Base-by-base conservation (phyloP, 2,329 filamentous ascomycete species). In the Colletotrichum scovillei region DNA sequence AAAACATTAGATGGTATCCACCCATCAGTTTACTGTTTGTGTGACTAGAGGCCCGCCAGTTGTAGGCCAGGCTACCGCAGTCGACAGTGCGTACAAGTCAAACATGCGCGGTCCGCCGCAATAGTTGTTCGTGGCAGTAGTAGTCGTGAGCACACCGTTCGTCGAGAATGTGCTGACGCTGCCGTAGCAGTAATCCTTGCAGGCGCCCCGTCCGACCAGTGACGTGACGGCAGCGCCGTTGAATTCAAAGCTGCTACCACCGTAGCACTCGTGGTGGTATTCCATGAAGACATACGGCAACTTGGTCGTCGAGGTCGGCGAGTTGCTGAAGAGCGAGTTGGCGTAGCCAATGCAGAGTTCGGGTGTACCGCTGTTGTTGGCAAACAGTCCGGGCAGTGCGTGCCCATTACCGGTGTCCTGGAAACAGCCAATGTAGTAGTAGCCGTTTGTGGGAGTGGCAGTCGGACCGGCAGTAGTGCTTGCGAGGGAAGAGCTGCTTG, bases 261-360 rank as follows among this genome's bases (percentile, higher is more conserved):
- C 79, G 69, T 82, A 81, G 75, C 80, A 82, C 75, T 82, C 80
- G 66, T 78, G 75, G 55, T 81, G 80, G 72, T 82, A 82, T 69
- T 82, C 80, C 24, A 82, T 52, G 46, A 77, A 80, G 5, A 79
- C 70, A 56, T 80, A 81, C 12, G 76, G 74, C 22, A 77, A 68
- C 58, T 73, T 78, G 0, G 78, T 78, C 0, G 77, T 80, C 19
- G 75, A 63, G 1, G 78, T 78, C 0, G 78, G 79, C 8, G 73
- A 73, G 14, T 78, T 79, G 30, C 76, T 76, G 3, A 77, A 77
- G 28, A 77, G 68, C 7, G 77, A 78, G 26, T 80, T 75, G 8
- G 80, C 81, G 42, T 79, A 78, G 2, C 75, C 79, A 16, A 81
- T 78, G 63, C 80, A 82, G n/a, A 82, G 78, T 60, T 81, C 79